Base-by-base conservation (phyloP, 2,329 filamentous ascomycete genomes). In the Teratosphaeria destructans region DNA sequence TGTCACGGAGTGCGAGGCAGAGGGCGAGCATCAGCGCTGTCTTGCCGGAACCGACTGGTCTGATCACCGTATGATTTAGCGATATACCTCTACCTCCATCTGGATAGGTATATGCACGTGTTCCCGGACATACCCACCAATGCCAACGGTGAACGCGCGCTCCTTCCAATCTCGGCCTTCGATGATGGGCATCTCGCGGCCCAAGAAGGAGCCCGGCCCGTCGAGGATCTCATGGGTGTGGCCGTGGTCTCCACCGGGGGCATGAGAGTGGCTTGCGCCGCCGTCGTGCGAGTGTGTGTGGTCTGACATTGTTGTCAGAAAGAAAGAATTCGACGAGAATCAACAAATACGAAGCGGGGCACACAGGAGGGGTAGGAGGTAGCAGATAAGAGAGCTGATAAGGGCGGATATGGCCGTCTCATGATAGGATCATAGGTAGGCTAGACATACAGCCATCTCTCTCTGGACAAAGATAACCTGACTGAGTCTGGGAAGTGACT, bases 151-250 rank as follows among this genome's bases (percentile, higher is more conserved):
- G 71, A 96, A 99, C 14, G 92, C 92, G 60, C 94, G 82, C 65
- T 95, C 89, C 32, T 82, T 82, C 89, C 92, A 99, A 72, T 92
- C 82, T 58, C 93, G 83, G 11, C 91, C 91, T 66, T 96, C 89
- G 64, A 91, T 84, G 59, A 97, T 88, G 63, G 93, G 94, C 89
- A 95, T 92, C 77, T 97, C 94, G 16, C 94, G 86, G 56, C 87
- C 87, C 35, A 94, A 76, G 73, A 88, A 97, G 71, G 90, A 95
- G 53, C 94, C 94, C 0, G 94, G 94, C 0, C 93, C 93, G 70
- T 94, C 87, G 66, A 96, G 87, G 70, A 97, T 91, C 79, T 97
- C 94, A 74, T 97, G 94, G 1, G 87, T 89, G 78, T 99, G 94
- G 68, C 94, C 94, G 74, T 97, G 94, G 71, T 93, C 88, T 58